Evolutionary conservation across 2,329 filamentous ascomycete species (phyloP).

Genomic region (Diaporthe ilicicola): DNA sequence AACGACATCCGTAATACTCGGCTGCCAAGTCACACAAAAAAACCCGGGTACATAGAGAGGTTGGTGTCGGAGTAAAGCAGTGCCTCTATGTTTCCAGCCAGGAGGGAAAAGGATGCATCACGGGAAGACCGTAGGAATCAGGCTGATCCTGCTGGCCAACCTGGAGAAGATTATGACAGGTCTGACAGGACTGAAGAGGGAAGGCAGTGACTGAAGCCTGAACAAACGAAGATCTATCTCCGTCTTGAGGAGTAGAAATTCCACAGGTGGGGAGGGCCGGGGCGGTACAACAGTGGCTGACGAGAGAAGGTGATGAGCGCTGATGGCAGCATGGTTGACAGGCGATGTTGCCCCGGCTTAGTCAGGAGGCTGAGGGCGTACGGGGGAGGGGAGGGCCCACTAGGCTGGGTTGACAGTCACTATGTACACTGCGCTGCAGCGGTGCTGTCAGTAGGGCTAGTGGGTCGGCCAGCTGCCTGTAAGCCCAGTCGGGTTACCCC

Average conservation of each 20-base stretch:
- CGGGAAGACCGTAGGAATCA: background rate
- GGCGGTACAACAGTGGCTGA: background rate
- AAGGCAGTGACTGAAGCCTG: background rate
- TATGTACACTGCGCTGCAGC: background rate
- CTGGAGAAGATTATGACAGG: background rate
- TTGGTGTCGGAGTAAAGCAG: background rate
- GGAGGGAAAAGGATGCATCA: background rate
- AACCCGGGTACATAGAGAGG: background rate
- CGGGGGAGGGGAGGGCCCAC: conserved; percentile 5
- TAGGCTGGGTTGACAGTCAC: background rate
- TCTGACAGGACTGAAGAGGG: too few species aligned
- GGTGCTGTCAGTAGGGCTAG: too few species aligned
- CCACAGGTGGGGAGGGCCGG: conserved; percentile 1
- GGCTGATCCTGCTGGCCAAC: background rate
- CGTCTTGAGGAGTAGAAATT: background rate
- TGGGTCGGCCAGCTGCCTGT: too few species aligned
- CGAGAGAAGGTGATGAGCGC: background rate
- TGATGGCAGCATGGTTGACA: background rate
- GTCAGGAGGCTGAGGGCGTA: background rate
- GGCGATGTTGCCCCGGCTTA: conserved; percentile 19
- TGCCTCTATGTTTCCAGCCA: background rate
- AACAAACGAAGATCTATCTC: background rate
- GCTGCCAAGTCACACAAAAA: background rate
- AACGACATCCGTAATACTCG: background rate
- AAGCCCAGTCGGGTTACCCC: background rate